These are phyloP conservation scores for Mesembryanthemum crystallinum DNA, from an alignment of 148 eudicot genomes.

Conservation along the genomic window DNA sequence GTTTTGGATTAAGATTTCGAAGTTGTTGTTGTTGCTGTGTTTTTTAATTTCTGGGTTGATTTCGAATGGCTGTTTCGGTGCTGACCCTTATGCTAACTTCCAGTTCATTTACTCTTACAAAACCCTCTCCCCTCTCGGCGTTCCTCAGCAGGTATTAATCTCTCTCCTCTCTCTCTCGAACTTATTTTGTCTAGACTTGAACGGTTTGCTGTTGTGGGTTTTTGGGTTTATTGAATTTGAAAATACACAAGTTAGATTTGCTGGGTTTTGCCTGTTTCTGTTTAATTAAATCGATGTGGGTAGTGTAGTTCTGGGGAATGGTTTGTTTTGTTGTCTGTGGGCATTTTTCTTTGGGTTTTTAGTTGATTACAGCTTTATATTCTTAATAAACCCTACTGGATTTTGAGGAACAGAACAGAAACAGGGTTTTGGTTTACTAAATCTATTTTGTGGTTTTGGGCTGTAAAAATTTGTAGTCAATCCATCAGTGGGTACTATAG, in stretches of 20 bases:
- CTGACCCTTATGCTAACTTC: slow-evolving; percentile 40
- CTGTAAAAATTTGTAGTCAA: not conserved
- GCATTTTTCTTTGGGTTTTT: not conserved
- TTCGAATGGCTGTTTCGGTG: slow-evolving; percentile 34
- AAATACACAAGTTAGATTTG: slow-evolving; percentile 2
- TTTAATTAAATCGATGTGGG: not conserved
- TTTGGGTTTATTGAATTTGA: not conserved
- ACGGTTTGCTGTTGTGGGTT: slow-evolving; percentile 7
- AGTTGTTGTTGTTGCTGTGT: slow-evolving; percentile 5
- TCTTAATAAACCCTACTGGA: not conserved
- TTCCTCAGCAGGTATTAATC: slow-evolving; percentile 34
- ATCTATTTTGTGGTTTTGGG: not conserved
- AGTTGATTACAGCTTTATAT: not conserved
- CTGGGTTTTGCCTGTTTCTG: not conserved
- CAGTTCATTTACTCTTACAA: slow-evolving; percentile 31
- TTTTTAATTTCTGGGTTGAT: slow-evolving; percentile 27
- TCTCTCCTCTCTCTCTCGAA: not conserved
- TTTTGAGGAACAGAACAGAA: not conserved
- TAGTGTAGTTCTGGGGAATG: not conserved
- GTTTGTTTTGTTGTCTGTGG: not conserved
- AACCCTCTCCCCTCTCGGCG: slow-evolving; percentile 38
- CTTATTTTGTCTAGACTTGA: not conserved
- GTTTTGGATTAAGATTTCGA: not conserved
- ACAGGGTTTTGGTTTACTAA: not conserved
- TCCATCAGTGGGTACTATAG: not conserved